Evolutionary conservation across 306 rosid genomes (phyloP).

Genomic region (Aeschynomene evenia): DNA sequence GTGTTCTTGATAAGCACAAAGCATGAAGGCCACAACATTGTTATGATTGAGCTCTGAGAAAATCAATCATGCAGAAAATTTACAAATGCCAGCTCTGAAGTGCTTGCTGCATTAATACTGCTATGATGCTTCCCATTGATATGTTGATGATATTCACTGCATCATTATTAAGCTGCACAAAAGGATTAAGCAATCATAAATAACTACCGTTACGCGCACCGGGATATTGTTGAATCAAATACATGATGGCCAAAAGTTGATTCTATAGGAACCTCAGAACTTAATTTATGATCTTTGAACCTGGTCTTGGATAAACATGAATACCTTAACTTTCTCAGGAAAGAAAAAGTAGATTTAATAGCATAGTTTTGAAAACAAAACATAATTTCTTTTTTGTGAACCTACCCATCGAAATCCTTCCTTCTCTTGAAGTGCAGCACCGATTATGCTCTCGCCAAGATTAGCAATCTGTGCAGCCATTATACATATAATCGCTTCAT

Average conservation of each 20-base stretch:
- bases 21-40: not conserved
- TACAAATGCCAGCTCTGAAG: slow-evolving; percentile 44
- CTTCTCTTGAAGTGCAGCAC: slow-evolving; percentile 91
- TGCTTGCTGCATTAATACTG: slow-evolving; percentile 80
- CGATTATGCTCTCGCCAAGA: slow-evolving; percentile 94
- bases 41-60: not conserved
- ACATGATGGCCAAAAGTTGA: not conserved
- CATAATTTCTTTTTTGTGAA: not conserved
- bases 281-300: not conserved
- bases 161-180: slow-evolving; percentile 89
- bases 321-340: not conserved
- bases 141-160: slow-evolving; percentile 88
- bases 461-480: slow-evolving; percentile 96
- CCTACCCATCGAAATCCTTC: slow-evolving; percentile 95
- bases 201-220: too few relatives aligned
- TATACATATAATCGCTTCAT: slow-evolving; percentile 73
- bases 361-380: not conserved
- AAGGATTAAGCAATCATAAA: not conserved
- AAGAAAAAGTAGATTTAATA: slow-evolving; percentile 10
- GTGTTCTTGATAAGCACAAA: not conserved
- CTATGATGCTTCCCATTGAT: slow-evolving; percentile 80
- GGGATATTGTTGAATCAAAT: too few relatives aligned
- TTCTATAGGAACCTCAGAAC: not conserved
- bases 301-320: not conserved
- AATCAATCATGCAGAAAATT: slow-evolving; percentile 23